phyloP scores from a whole-genome alignment of 768 basidiomycete genomes.

The Pulveroboletus sp. region DNA sequence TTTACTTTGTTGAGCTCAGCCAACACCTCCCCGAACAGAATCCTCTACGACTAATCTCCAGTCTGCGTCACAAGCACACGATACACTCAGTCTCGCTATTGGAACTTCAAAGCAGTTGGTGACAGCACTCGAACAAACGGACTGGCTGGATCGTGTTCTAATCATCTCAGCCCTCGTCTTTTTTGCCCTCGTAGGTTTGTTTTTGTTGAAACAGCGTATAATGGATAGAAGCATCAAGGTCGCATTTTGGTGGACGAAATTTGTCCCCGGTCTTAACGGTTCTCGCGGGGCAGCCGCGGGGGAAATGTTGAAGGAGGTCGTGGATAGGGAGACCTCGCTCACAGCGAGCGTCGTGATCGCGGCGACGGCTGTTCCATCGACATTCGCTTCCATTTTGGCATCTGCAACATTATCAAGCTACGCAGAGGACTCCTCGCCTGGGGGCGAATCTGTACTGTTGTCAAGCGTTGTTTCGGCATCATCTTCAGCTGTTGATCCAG shows the following conservation, averaged over 20 bases:
- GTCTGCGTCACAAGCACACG: constrained; percentile 74
- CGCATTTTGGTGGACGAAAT: constrained; percentile 87
- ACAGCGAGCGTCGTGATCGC: constrained; percentile 6
- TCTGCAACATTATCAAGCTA: neutral
- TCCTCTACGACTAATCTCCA: constrained; percentile 74
- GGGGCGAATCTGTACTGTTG: constrained; percentile 1
- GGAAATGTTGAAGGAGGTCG: constrained; percentile 6
- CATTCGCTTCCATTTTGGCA: constrained; percentile 12
- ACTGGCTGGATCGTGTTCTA: constrained; percentile 88
- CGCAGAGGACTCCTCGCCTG: neutral
- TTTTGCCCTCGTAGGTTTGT: constrained; percentile 81
- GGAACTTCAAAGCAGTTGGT: constrained; percentile 81
- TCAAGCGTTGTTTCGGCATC: neutral
- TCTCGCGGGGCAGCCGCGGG: constrained; percentile 1
- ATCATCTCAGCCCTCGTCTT: constrained; percentile 78
- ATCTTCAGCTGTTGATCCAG: neutral
- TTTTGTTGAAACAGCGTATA: constrained; percentile 85
- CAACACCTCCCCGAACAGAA: constrained; percentile 41
- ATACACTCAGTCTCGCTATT: constrained; percentile 68
- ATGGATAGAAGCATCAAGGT: constrained; percentile 76
- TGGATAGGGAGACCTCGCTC: neutral
- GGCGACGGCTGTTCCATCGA: constrained; percentile 5
- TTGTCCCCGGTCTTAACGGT: constrained; percentile 43
- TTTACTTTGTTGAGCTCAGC: neutral
- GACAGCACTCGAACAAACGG: constrained; percentile 83